phyloP scores from a whole-genome alignment of 441 rosid genomes.

The Brassica balearica region DNA sequence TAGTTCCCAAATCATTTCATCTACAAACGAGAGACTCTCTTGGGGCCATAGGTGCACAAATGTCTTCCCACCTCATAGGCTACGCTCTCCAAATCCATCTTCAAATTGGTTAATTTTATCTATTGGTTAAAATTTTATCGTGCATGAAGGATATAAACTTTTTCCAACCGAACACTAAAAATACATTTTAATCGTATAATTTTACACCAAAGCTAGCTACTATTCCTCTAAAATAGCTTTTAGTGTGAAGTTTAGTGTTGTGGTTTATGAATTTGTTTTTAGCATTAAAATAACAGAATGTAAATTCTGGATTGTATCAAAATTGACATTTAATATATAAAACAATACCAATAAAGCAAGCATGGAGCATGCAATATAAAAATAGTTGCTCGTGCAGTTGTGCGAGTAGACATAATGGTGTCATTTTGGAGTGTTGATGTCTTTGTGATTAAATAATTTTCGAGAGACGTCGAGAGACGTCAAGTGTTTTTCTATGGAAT shows the following conservation, averaged over 20 bases:
- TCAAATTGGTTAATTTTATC: background rate
- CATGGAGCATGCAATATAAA: slow-evolving; percentile 22
- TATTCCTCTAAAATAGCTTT: too few species aligned
- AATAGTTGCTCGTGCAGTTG: slow-evolving; percentile 38
- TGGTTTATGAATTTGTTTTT: too few species aligned
- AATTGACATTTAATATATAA: background rate
- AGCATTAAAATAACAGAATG: too few species aligned
- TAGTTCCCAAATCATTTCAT: background rate
- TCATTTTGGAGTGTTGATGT: slow-evolving; percentile 38
- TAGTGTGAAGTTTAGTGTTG: too few species aligned
- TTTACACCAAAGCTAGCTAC: too few species aligned
- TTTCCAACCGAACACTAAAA: too few species aligned
- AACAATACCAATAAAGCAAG: slow-evolving; percentile 12
- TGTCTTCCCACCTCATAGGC: slow-evolving; percentile 10
- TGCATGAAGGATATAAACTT: slow-evolving; percentile 13
- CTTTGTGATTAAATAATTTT: slow-evolving; percentile 27
- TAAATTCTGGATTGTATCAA: background rate
- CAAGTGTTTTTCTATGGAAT: slow-evolving; percentile 33
- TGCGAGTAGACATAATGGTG: slow-evolving; percentile 42
- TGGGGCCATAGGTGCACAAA: slow-evolving; percentile 5
- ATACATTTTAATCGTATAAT: too few species aligned
- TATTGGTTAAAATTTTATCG: too few species aligned
- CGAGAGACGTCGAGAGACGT: slow-evolving; percentile 16
- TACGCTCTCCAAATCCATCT: slow-evolving; percentile 1
- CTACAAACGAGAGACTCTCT: slow-evolving; percentile 12